These are phyloP conservation scores for Huntiella moniliformis DNA, from an alignment of 2,329 filamentous ascomycete genomes.

Conservation along the genomic window DNA sequence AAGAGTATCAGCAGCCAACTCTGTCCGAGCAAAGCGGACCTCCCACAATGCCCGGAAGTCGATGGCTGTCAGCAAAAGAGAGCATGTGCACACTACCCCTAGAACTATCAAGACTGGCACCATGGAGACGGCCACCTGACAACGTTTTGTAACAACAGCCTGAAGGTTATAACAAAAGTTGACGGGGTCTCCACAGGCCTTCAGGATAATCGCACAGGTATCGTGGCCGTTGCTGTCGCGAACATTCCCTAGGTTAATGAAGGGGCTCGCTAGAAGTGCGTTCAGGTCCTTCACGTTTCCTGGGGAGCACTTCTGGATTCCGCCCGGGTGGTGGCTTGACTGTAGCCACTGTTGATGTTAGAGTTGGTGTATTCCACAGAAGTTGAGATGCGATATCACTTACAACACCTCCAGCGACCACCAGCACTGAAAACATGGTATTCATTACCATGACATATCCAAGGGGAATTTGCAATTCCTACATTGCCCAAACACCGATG, in stretches of 20 bases:
- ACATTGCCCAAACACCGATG: background rate
- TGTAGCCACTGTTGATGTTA: too few relatives aligned
- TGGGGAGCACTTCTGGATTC: too few relatives aligned
- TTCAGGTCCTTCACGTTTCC: background rate
- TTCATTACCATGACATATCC: background rate
- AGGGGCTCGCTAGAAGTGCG: background rate
- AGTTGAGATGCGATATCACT: background rate
- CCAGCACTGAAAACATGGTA: background rate
- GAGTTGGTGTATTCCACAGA: background rate
- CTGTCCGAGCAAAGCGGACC: background rate
- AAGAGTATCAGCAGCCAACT: background rate
- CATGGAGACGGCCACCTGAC: background rate
- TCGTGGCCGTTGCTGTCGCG: background rate
- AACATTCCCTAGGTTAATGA: background rate
- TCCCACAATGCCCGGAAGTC: conserved; percentile 1
- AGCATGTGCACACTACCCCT: background rate
- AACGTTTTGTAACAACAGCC: background rate
- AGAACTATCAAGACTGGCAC: background rate
- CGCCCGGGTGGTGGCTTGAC: too few relatives aligned
- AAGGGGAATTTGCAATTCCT: background rate
- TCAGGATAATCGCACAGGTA: background rate
- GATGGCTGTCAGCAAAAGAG: background rate
- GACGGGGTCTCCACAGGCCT: background rate
- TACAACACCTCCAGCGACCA: background rate
- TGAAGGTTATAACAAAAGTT: background rate